Base-by-base conservation (phyloP, 345 rosid genomes). In the Populus pruinosa region DNA sequence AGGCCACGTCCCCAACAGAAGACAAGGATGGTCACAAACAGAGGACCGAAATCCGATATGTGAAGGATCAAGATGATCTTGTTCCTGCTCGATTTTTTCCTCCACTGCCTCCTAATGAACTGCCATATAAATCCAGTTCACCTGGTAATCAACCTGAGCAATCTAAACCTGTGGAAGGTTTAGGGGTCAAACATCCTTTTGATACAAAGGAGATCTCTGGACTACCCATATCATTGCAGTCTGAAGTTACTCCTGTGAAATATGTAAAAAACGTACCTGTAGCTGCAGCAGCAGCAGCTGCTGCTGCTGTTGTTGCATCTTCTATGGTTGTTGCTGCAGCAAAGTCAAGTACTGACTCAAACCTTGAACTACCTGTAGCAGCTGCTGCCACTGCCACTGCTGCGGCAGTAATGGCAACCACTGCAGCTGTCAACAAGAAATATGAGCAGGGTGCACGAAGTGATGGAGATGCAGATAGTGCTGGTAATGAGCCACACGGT, bases 361-460 rank as follows among this genome's bases (percentile, higher is more conserved):
- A 87, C 80, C 81, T 89, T 77, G 97, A 94, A 83, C 88, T 91
- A 78, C 94, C 98, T 76, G 97, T 88, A 69, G 94, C 96, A 56
- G 97, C 97, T 27, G 97, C 98, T 18, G 98, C 98, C 80, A 91
- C 95, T 65, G 97, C 98, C 67, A 91, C 97, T 71, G 95, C 98
- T 81, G 98, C 98, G 77, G 98, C 93, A 25, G 89, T 89, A 71
- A 91, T 89, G 73, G 94, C 97, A 72, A 91, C 97, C n/a, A 87
- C 90, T 73, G 93, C 96, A 36, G 97, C 93, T 80, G 91, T 87
- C 47, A 82, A 79, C 70, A 90, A 83, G 88, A 93, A 92, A 79
- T 76, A 83, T 75, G 97, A 91, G 75, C 87, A 80, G 43, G 86
- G 89, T 44, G 72, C 77, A 55, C 85, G 83, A 17, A 87, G 84